Evolutionary conservation across 176 grass and related monocot species (phyloP).

Genomic region (Chrysopogon serrulatus): DNA sequence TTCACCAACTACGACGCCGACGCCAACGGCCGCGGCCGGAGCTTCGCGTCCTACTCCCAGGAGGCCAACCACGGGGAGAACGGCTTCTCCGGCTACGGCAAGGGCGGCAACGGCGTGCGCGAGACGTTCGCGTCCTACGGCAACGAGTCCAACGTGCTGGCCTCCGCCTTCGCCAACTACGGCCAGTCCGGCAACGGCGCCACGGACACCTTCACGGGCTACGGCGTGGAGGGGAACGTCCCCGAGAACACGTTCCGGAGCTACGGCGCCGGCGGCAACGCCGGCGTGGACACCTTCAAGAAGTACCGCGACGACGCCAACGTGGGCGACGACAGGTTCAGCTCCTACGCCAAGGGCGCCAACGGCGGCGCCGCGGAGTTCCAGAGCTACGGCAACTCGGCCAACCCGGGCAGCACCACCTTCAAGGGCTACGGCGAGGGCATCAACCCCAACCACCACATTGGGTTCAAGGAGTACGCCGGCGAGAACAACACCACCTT

Average conservation of each 20-base stretch:
- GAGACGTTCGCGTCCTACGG: conserved; percentile 63
- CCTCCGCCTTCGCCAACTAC: conserved; percentile 63
- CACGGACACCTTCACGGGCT: conserved; percentile 58
- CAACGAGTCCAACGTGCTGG: conserved; percentile 56
- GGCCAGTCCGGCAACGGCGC: conserved; percentile 63
- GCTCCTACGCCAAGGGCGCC: conserved; percentile 64
- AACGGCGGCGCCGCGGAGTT: conserved; percentile 64
- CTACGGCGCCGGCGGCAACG: conserved; percentile 62
- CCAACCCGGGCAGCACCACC: conserved; percentile 34
- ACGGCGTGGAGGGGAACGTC: conserved; percentile 51
- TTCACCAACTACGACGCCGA: conserved; percentile 68
- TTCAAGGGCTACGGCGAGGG: conserved; percentile 84
- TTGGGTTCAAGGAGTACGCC: conserved; percentile 55
- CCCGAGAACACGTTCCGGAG: conserved; percentile 62
- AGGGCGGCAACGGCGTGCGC: conserved; percentile 38
- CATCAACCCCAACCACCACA: conserved; percentile 55
- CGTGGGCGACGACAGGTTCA: conserved; percentile 71
- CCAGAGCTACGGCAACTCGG: conserved; percentile 58
- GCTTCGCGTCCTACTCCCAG: conserved; percentile 49
- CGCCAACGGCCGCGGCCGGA: conserved; percentile 43
- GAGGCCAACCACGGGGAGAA: conserved; percentile 50
- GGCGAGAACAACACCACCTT: conserved; percentile 56
- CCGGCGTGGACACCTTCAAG: conserved; percentile 65
- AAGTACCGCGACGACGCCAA: conserved; percentile 59
- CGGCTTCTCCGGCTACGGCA: conserved; percentile 67